These are phyloP conservation scores for Alternaria viburni DNA, from an alignment of 2,329 filamentous ascomycete species.

Conservation along the genomic window DNA sequence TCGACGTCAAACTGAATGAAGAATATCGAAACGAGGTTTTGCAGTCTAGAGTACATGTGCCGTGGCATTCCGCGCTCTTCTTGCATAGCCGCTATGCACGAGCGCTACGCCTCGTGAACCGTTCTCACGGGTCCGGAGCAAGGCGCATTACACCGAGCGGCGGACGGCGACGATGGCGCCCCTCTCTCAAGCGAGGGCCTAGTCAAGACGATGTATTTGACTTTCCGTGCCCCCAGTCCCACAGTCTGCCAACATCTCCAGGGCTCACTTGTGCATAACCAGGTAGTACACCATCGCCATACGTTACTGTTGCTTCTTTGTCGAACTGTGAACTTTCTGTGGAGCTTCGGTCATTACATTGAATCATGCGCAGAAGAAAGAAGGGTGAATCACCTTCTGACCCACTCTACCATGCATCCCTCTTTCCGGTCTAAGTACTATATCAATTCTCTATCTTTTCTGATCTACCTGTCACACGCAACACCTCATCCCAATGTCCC, in stretches of 20 bases:
- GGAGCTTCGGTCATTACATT: not conserved
- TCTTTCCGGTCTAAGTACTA: not conserved
- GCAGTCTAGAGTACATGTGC: not conserved
- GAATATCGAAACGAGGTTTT: not conserved
- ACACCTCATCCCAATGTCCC: not conserved
- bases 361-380: not conserved
- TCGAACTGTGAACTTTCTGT: not conserved
- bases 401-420: not conserved
- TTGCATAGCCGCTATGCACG: slow-evolving; percentile 2
- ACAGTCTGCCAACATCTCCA: not conserved
- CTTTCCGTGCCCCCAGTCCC: not conserved
- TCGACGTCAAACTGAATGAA: not conserved
- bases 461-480: not conserved
- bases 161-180: not conserved
- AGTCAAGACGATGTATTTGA: not conserved
- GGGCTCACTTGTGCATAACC: not conserved
- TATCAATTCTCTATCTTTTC: not conserved
- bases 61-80: not conserved
- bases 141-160: slow-evolving; percentile 3
- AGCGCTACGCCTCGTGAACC: not conserved
- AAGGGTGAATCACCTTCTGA: not conserved
- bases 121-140: slow-evolving; percentile 3
- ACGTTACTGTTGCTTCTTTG: not conserved
- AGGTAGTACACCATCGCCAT: not conserved
- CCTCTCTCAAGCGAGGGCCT: not conserved